A percentile compares a stretch with the other conserved stretches of the same genome.
Conservation (phyloP, 1,284 basidiomycete genomes). For the Malassezia japonica region DNA sequence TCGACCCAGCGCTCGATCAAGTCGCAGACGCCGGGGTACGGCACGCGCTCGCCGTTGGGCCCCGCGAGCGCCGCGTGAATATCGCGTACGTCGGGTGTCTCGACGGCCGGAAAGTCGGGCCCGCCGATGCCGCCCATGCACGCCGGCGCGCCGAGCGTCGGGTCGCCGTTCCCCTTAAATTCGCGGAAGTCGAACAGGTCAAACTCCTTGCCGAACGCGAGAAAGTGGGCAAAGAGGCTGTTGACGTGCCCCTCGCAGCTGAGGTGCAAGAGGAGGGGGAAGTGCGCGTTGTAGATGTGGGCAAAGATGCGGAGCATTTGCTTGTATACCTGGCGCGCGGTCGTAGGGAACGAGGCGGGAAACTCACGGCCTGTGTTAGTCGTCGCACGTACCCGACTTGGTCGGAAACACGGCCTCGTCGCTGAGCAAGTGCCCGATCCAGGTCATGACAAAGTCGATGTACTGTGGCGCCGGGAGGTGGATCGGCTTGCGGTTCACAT, state of each 20-base stretch:
- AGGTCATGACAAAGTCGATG: constrained; percentile 98
- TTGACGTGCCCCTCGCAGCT: constrained; percentile 95
- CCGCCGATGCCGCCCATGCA: constrained; percentile 16
- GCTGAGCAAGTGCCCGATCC: constrained; percentile 86
- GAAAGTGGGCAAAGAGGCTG: constrained; percentile 79
- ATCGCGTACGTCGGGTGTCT: constrained; percentile 4
- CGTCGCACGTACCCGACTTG: too few species aligned
- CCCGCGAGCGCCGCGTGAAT: not conserved
- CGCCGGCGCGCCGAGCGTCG: constrained; percentile 10
- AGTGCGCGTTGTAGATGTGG: constrained; percentile 94
- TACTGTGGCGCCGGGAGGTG: constrained; percentile 90
- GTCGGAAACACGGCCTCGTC: constrained; percentile 91
- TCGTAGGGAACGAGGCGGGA: constrained; percentile 75
- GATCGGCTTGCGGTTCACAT: constrained; percentile 74
- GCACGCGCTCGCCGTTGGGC: constrained; percentile 9
- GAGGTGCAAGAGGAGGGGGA: constrained; percentile 77
- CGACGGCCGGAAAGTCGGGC: constrained; percentile 7
- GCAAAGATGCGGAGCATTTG: constrained; percentile 94
- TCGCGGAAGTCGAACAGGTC: constrained; percentile 65
- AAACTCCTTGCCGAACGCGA: constrained; percentile 74
- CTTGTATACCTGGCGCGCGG: constrained; percentile 90
- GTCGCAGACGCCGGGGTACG: constrained; percentile 60
- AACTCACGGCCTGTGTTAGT: too few species aligned
- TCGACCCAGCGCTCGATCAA: constrained; percentile 84
- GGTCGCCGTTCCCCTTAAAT: constrained; percentile 55